Conservation (phyloP, 345 rosid genomes). For the Eucalyptus erythrocorys region DNA sequence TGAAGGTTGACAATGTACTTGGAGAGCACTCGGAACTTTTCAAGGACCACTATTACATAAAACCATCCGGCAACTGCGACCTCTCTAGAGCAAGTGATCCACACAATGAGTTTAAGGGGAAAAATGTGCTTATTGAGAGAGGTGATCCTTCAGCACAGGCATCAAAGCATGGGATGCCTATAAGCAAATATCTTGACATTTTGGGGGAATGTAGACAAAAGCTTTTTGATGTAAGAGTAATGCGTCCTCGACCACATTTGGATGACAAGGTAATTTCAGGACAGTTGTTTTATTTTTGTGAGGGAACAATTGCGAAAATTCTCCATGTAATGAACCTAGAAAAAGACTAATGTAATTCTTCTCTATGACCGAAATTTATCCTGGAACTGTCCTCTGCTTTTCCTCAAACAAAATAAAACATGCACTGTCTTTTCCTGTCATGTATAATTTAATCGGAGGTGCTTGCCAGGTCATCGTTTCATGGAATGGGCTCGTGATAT, state of each 20-base stretch:
- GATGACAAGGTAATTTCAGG: constrained; percentile 65
- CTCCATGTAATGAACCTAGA: background rate
- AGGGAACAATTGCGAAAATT: background rate
- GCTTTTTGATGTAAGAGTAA: constrained; percentile 61
- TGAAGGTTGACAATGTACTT: constrained; percentile 65
- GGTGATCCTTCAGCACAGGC: constrained; percentile 55
- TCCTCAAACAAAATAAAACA: background rate
- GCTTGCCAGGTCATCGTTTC: constrained; percentile 72
- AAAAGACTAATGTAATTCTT: background rate
- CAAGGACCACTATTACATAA: constrained; percentile 70
- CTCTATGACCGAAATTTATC: background rate
- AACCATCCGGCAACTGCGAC: constrained; percentile 77
- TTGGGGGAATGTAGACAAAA: constrained; percentile 65
- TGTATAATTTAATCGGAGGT: background rate
- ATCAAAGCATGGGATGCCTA: constrained; percentile 42
- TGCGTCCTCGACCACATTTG: constrained; percentile 76
- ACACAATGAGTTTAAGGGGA: constrained; percentile 65
- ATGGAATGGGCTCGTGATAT: constrained; percentile 89
- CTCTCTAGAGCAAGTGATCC: constrained; percentile 88
- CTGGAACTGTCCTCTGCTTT: background rate
- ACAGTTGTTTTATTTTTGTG: background rate
- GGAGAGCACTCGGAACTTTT: constrained; percentile 67
- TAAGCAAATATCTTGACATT: constrained; percentile 51
- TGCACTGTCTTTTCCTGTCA: background rate
- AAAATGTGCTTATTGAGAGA: constrained; percentile 76